Percentiles rank a stretch among this genome's conserved stretches.
Conservation (phyloP, 2,329 filamentous ascomycete species). For the Septoria linicola region DNA sequence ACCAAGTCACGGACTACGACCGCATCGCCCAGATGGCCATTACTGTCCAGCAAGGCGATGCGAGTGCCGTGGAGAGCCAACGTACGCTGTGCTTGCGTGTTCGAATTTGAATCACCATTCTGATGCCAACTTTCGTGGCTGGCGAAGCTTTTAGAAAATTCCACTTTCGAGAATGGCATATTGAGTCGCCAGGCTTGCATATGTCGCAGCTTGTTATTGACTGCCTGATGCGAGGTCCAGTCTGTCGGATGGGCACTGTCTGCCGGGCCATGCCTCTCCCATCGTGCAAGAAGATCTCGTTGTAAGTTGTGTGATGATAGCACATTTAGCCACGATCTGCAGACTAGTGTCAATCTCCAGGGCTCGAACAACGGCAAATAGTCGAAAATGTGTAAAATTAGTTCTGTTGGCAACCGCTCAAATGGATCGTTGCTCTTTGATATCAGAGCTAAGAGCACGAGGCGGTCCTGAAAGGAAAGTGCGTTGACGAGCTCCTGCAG, state of each 20-base stretch:
- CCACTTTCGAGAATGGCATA: conserved; percentile 18
- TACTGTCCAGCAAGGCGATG: conserved; percentile 21
- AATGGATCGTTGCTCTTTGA: conserved; percentile 36
- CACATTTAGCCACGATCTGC: conserved; percentile 35
- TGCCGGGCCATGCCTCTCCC: conserved; percentile 15
- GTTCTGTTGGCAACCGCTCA: conserved; percentile 40
- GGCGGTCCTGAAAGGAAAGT: conserved; percentile 19
- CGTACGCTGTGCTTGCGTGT: not conserved
- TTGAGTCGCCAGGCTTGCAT: conserved; percentile 21
- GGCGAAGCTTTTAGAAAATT: not conserved
- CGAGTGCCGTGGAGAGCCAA: conserved; percentile 17
- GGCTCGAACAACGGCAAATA: conserved; percentile 27
- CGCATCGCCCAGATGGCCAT: conserved; percentile 1
- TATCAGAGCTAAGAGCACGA: conserved; percentile 11
- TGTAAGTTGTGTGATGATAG: conserved; percentile 31
- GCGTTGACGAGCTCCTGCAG: conserved; percentile 18
- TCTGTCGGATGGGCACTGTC: conserved; percentile 9
- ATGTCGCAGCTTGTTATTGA: conserved; percentile 16
- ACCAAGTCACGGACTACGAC: conserved; percentile 24
- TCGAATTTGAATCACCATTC: not conserved
- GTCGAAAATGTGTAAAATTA: conserved; percentile 39
- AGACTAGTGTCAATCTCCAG: conserved; percentile 38
- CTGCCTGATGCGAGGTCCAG: not conserved
- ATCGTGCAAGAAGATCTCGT: conserved; percentile 10
- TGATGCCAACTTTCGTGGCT: not conserved